Evolutionary conservation across 805 yeast genomes (phyloP).

Genomic region (Myxozyma nipponensis): DNA sequence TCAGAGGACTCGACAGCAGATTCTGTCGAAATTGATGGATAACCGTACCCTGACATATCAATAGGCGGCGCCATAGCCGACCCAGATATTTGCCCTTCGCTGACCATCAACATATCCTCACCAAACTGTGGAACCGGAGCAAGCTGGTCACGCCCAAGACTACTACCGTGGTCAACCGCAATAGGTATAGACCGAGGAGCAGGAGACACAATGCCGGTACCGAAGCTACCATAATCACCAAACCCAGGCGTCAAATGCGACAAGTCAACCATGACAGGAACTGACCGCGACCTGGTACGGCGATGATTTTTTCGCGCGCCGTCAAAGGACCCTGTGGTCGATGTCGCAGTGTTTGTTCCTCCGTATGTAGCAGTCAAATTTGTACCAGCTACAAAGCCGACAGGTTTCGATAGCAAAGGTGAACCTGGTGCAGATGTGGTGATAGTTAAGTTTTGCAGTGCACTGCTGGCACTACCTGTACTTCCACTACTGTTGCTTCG

Average conservation of each 20-base stretch:
- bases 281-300: conserved; percentile 26
- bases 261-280: conserved; percentile 22
- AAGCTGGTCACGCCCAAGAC: neutral
- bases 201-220: neutral
- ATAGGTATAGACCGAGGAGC: neutral
- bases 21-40: too few relatives aligned
- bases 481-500: conserved; percentile 15
- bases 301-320: conserved; percentile 8
- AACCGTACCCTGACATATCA: neutral
- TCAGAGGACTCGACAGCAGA: neutral
- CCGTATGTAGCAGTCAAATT: neutral
- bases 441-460: conserved; percentile 7
- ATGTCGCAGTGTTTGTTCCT: neutral
- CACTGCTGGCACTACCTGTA: conserved; percentile 9
- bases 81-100: neutral
- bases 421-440: conserved; percentile 21
- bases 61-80: neutral
- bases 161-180: neutral
- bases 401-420: conserved; percentile 12
- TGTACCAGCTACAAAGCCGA: neutral
- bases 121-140: neutral
- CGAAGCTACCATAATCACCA: conserved; percentile 1
- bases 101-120: neutral
- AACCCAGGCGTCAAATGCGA: conserved; percentile 7
- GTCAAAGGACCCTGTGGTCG: neutral